phyloP scores from a whole-genome alignment of 495 filamentous ascomycete genomes.

The Geoglossum glabrum region DNA sequence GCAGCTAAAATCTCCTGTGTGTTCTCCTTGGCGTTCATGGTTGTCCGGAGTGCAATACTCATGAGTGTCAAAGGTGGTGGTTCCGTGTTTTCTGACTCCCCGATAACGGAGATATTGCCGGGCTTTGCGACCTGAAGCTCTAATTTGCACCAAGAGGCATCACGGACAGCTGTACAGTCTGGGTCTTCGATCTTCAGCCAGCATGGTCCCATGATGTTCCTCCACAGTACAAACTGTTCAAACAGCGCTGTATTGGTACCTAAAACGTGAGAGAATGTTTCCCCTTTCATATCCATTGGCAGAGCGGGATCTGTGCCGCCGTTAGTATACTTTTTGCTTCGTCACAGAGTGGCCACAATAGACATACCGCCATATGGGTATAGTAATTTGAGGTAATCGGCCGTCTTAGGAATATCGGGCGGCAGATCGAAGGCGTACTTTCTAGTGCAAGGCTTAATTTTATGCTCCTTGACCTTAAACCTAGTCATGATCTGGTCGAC shows the following conservation, averaged over 20 bases:
- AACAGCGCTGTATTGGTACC: constrained; percentile 87
- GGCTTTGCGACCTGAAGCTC: constrained; percentile 69
- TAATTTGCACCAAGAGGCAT: constrained; percentile 91
- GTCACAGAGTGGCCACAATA: not conserved
- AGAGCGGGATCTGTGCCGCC: constrained; percentile 30
- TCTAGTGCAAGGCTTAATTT: constrained; percentile 72
- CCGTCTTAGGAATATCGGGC: constrained; percentile 66
- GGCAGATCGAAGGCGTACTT: constrained; percentile 93
- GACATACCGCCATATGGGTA: constrained; percentile 60
- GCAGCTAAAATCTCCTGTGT: constrained; percentile 88
- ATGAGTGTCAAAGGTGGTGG: constrained; percentile 79
- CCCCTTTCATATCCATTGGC: constrained; percentile 48
- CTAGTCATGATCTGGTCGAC: constrained; percentile 69
- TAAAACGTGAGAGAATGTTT: constrained; percentile 90
- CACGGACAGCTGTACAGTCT: constrained; percentile 66
- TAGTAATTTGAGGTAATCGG: constrained; percentile 77
- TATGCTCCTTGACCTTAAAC: constrained; percentile 67
- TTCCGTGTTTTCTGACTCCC: constrained; percentile 51
- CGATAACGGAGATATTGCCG: constrained; percentile 42
- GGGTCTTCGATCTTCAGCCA: constrained; percentile 80
- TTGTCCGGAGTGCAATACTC: constrained; percentile 76
- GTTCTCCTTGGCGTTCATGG: constrained; percentile 79
- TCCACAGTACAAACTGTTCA: constrained; percentile 96
- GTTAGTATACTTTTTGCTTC: not conserved
- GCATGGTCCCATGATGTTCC: constrained; percentile 94